Conservation (phyloP, 805 yeast genomes). For the Cyberlindnera japonica region DNA sequence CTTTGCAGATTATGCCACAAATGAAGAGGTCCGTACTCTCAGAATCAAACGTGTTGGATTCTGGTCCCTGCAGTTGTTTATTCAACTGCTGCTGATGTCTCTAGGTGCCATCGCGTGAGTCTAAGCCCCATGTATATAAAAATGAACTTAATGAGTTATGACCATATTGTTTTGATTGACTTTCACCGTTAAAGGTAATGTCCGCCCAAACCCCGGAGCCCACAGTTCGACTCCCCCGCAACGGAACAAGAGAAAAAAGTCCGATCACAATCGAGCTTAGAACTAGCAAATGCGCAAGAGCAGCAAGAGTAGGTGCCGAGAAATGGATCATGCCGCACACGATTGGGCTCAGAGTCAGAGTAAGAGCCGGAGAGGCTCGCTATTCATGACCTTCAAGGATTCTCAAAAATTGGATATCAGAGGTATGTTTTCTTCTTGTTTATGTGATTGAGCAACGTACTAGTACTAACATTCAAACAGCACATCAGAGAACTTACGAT, state of each 20-base stretch:
- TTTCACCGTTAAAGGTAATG: no score
- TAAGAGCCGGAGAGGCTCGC: constrained; percentile 2
- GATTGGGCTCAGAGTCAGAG: no score
- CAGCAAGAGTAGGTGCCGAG: no score
- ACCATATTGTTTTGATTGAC: no score
- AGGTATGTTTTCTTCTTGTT: constrained; percentile 8
- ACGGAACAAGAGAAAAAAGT: no score
- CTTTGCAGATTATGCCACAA: constrained; percentile 82
- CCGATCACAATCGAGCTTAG: no score
- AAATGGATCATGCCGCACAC: no score
- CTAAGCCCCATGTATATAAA: background rate
- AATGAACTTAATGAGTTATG: constrained; percentile 1
- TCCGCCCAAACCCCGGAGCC: no score
- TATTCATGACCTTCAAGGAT: constrained; percentile 12
- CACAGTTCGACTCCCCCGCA: no score
- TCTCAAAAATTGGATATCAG: constrained; percentile 15
- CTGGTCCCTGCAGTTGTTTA: constrained; percentile 83
- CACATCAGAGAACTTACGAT: constrained; percentile 42
- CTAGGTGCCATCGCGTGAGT: constrained; percentile 62
- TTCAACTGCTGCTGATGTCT: constrained; percentile 81
- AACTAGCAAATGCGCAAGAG: no score
- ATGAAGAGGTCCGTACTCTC: constrained; percentile 71
- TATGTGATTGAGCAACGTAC: no score
- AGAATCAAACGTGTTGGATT: constrained; percentile 83
- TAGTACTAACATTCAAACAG: constrained; percentile 1